phyloP scores from a whole-genome alignment of 1,284 basidiomycete species.

The Ustilago sp. region DNA sequence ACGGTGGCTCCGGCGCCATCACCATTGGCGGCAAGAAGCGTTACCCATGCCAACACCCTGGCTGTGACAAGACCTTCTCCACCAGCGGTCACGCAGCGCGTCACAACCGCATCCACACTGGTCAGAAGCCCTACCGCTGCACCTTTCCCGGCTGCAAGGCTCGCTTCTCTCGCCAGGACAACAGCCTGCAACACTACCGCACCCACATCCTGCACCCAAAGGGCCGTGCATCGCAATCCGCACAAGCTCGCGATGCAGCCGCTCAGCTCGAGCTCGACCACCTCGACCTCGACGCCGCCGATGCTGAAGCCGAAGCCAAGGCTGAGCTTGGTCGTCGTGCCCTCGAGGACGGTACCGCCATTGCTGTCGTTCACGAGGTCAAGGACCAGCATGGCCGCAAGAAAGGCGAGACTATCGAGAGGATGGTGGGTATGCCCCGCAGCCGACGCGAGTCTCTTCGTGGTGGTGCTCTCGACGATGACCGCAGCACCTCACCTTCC shows the following conservation, averaged over 20 bases:
- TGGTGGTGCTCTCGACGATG: constrained; percentile 36
- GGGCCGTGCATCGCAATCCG: constrained; percentile 48
- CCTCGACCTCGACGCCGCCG: constrained; percentile 39
- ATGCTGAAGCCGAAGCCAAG: constrained; percentile 56
- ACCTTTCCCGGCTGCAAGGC: constrained; percentile 68
- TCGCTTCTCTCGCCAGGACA: constrained; percentile 68
- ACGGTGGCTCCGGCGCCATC: constrained; percentile 48
- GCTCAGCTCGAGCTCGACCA: constrained; percentile 45
- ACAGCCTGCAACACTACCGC: constrained; percentile 68
- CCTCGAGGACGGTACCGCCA: constrained; percentile 64
- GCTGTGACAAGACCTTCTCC: constrained; percentile 80
- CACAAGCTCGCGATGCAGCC: constrained; percentile 46
- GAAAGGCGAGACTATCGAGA: constrained; percentile 58
- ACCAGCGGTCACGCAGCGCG: constrained; percentile 85
- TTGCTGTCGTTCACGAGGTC: constrained; percentile 64
- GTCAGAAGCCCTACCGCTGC: constrained; percentile 66
- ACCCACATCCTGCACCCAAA: constrained; percentile 67
- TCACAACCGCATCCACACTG: constrained; percentile 81
- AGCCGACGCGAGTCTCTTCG: constrained; percentile 47
- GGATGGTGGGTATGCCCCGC: constrained; percentile 59
- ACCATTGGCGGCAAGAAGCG: constrained; percentile 69
- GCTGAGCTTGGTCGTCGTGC: constrained; percentile 59
- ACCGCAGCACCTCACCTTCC: constrained; percentile 40
- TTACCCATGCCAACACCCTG: constrained; percentile 74
- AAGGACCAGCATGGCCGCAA: constrained; percentile 59